Percentiles rank a stretch among this genome's conserved stretches.
Conservation (phyloP, 305 asterid species). For the Solanum hybrid region DNA sequence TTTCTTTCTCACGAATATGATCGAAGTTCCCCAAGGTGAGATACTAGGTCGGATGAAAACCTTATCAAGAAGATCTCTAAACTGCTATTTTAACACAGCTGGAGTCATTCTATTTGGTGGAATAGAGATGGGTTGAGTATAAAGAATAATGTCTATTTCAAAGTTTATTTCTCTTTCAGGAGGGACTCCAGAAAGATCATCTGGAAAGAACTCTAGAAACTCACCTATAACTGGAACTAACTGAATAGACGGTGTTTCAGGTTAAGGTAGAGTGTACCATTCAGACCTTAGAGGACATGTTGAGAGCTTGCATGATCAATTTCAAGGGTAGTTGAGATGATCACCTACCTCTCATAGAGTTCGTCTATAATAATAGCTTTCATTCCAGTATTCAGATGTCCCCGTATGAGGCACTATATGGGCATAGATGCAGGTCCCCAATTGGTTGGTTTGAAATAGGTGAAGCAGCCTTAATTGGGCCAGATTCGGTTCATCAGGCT, state of each 20-base stretch:
- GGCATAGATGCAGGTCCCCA: not conserved
- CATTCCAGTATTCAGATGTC: not conserved
- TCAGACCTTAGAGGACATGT: no score
- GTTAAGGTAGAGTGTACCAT: not conserved
- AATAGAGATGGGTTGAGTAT: not conserved
- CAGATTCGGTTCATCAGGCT: not conserved
- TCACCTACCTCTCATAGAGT: not conserved
- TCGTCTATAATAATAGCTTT: no score
- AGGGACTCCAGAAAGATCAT: not conserved
- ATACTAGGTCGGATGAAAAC: not conserved
- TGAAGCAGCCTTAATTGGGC: not conserved
- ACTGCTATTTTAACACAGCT: not conserved
- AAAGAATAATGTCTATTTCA: not conserved
- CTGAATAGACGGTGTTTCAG: not conserved
- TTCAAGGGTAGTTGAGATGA: not conserved
- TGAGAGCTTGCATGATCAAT: not conserved
- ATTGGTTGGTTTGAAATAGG: not conserved
- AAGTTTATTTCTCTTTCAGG: not conserved
- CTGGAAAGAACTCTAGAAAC: not conserved
- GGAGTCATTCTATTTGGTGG: not conserved
- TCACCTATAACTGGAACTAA: not conserved
- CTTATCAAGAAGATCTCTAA: not conserved
- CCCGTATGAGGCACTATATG: not conserved
- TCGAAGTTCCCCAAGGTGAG: not conserved
- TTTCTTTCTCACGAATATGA: not conserved